Percentiles rank a stretch among this genome's conserved stretches.
phyloP scores from a whole-genome alignment of 2,329 filamentous ascomycete genomes.

The Sarocladium strictum region DNA sequence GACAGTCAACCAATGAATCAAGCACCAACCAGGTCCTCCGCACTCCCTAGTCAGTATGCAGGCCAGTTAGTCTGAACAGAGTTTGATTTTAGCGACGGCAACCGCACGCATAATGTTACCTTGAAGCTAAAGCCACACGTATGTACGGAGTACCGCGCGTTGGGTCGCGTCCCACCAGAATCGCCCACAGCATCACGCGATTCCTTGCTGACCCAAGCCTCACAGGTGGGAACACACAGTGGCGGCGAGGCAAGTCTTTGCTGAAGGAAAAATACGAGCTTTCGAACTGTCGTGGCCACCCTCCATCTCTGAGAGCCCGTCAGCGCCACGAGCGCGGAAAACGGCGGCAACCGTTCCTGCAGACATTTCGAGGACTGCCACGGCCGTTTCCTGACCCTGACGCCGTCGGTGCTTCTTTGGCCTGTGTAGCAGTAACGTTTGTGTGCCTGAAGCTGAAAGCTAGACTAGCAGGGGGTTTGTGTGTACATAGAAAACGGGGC shows the following conservation, averaged over 20 bases:
- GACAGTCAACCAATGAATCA: neutral
- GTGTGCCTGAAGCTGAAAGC: no score
- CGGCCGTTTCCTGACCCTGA: neutral
- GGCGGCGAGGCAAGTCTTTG: neutral
- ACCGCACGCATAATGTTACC: neutral
- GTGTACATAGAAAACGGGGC: no score
- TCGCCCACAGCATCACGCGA: constrained; percentile 1
- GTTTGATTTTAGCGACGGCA: neutral
- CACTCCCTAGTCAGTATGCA: no score
- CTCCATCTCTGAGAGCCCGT: neutral
- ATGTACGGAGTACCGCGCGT: no score
- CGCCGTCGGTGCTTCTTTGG: no score
- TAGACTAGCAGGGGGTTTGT: no score
- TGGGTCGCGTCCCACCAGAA: constrained; percentile 1
- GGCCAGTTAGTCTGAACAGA: neutral
- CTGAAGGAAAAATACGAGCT: neutral
- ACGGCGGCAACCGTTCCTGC: neutral
- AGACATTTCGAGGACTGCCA: neutral
- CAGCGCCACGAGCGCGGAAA: neutral
- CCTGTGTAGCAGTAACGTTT: no score
- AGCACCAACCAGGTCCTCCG: no score
- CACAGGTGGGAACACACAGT: neutral
- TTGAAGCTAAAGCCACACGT: neutral
- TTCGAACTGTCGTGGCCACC: neutral
- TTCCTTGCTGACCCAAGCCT: neutral